These are phyloP conservation scores for Arctostaphylos glauca DNA, from an alignment of 148 eudicot genomes.

Conservation along the genomic window DNA sequence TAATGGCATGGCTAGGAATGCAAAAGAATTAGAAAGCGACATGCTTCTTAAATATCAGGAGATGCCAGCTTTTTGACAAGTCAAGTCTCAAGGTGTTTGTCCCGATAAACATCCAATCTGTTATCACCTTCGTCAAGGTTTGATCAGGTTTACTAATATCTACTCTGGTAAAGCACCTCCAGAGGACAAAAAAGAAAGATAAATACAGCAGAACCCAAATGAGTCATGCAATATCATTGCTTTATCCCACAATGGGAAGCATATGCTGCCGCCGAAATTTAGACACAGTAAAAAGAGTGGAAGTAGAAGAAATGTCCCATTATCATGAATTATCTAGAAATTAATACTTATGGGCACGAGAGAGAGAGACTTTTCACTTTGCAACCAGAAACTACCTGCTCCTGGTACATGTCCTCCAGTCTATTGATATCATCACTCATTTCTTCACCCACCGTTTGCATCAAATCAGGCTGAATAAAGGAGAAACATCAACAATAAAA, in stretches of 20 bases:
- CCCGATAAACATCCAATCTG: neutral
- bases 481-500: neutral
- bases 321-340: neutral
- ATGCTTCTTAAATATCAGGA: neutral
- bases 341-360: neutral
- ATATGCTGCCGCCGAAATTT: neutral
- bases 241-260: neutral
- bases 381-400: conserved; percentile 39
- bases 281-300: neutral
- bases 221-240: neutral
- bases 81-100: neutral
- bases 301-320: neutral
- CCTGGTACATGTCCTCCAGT: conserved; percentile 36
- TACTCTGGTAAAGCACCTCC: neutral
- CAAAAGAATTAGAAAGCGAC: conserved; percentile 3
- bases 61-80: neutral
- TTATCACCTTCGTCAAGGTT: neutral
- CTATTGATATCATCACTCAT: conserved; percentile 36
- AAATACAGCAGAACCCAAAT: neutral
- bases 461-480: conserved; percentile 42
- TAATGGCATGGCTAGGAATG: neutral
- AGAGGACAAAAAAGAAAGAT: neutral
- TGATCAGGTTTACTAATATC: neutral
- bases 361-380: neutral
- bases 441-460: conserved; percentile 41